Percentiles rank a stretch among this genome's conserved stretches.
phyloP scores from a whole-genome alignment of 2,329 filamentous ascomycete species.

The Drechmeria coniospora region DNA sequence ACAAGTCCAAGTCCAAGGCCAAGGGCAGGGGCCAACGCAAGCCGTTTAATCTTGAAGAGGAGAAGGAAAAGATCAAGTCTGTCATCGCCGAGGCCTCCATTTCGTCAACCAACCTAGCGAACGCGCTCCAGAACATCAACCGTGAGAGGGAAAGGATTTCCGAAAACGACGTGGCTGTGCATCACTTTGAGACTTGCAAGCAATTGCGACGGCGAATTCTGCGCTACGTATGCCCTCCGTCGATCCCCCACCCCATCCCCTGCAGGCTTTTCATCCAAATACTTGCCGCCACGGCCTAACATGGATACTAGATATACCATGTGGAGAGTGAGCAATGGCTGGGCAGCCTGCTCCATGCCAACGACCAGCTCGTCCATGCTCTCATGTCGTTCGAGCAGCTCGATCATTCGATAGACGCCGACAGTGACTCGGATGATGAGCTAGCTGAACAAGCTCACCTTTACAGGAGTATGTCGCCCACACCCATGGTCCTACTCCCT shows the following conservation, averaged over 20 bases:
- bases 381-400: constrained; percentile 91
- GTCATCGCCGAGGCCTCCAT: constrained; percentile 83
- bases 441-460: constrained; percentile 50
- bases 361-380: constrained; percentile 87
- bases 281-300: constrained; percentile 1
- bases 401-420: constrained; percentile 67
- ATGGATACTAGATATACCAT: constrained; percentile 52
- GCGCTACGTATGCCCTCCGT: constrained; percentile 44
- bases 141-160: constrained; percentile 78
- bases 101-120: constrained; percentile 78
- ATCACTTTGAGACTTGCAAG: constrained; percentile 78
- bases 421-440: constrained; percentile 56
- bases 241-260: neutral
- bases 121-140: constrained; percentile 79
- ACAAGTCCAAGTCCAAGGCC: constrained; percentile 25
- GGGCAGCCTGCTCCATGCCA: constrained; percentile 78
- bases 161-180: constrained; percentile 59
- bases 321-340: constrained; percentile 87
- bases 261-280: neutral
- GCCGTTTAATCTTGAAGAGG: constrained; percentile 70
- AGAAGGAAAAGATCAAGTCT: constrained; percentile 74
- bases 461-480: constrained; percentile 37
- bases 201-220: constrained; percentile 68
- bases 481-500: neutral
- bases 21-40: constrained; percentile 38